Base-by-base conservation (phyloP, 2,329 filamentous ascomycete species). In the Ceratocystis eucalypticola region DNA sequence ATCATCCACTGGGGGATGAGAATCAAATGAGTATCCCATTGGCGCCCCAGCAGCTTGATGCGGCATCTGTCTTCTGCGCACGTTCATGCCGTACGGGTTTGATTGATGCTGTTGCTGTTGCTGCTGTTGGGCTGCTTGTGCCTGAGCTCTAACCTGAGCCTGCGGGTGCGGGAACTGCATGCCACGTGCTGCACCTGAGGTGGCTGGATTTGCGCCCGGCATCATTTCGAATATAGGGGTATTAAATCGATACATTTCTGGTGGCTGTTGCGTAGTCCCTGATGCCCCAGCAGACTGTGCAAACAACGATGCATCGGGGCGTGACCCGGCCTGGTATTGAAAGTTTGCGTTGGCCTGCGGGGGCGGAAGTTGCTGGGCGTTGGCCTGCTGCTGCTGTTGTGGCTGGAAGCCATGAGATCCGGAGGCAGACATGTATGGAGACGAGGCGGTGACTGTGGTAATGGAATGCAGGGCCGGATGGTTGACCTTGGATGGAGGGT, bases 351-450 rank as follows among this genome's bases (percentile, higher is more conserved):
- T 45, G 8, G 57, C 61, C 22, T 66, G 65, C n/a, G 55, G 65
- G 3, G 55, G 64, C 41, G 64, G 64, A 33, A 65, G 50, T 12
- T 41, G 37, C 15, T 61, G 55, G 8, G 64, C 44, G 15, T 57
- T 61, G 0, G 64, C 55, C 20, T 61, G 65, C 59, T 61, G 55
- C 41, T 62, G 62, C 15, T 46, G 53, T 15, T 57, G 45, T 2
- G 44, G 62, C 44, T 37, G 55, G 30, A 67, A 67, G 33, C 61
- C 22, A 41, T 67, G 66, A 5, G 53, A 55, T 0, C 55, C 66
- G 2, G 55, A 30, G 8, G 62, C 45, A 4, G 62, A 65, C 62
- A 67, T 62, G 63, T 65, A 67, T 20, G 66, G 66, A 12, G 66
- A 67, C 8, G 66, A 41, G 1, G 66, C 30, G 5, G 66, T 37